These are phyloP conservation scores for Dactylonectria macrodidyma DNA, from an alignment of 2,329 filamentous ascomycete species.

Conservation along the genomic window DNA sequence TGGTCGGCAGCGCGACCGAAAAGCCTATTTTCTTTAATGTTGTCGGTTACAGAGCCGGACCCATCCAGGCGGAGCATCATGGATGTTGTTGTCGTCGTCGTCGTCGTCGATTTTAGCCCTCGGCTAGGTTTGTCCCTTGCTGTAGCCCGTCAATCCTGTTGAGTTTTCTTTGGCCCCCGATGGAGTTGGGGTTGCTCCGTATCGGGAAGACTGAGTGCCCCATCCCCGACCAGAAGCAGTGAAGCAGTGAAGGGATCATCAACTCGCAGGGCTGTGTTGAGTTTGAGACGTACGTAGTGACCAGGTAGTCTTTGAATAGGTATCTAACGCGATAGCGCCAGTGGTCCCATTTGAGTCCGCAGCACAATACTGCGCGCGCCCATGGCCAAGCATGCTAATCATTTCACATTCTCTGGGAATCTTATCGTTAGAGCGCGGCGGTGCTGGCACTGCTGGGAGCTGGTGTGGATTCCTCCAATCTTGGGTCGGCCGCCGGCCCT, in stretches of 20 bases:
- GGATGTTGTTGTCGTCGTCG: too few species aligned
- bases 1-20: not conserved
- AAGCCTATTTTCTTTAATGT: not conserved
- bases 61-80: not conserved
- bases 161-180: constrained; percentile 20
- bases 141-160: too few species aligned
- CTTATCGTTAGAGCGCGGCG: constrained; percentile 28
- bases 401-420: constrained; percentile 15
- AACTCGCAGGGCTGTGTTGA: not conserved
- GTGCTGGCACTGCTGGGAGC: constrained; percentile 28
- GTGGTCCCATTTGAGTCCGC: constrained; percentile 1
- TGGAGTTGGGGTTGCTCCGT: constrained; percentile 22
- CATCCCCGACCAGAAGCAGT: constrained; percentile 18
- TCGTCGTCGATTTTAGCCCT: not conserved
- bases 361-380: not conserved
- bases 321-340: not conserved
- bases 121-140: constrained; percentile 1
- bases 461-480: not conserved
- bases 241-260: not conserved
- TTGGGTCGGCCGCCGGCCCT: constrained; percentile 40
- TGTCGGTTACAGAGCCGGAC: not conserved
- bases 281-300: too few species aligned
- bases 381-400: too few species aligned
- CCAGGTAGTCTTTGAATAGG: too few species aligned
- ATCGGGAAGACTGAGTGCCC: constrained; percentile 29